These are phyloP conservation scores for Paraphoma chrysanthemicola DNA, from an alignment of 2,329 filamentous ascomycete genomes.

Conservation along the genomic window DNA sequence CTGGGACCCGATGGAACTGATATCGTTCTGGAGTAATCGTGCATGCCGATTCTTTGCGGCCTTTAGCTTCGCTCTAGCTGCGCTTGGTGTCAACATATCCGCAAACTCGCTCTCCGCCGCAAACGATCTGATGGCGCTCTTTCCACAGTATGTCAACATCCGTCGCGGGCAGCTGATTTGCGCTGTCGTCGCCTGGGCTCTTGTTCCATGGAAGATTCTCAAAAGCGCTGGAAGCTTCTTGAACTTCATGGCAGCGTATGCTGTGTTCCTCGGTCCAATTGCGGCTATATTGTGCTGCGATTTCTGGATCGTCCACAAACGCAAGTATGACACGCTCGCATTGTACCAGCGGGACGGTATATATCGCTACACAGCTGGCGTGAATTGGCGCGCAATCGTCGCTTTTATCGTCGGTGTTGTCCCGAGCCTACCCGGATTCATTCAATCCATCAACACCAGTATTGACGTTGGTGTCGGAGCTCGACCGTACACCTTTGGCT, in stretches of 20 bases:
- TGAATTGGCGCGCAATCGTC: conserved; percentile 66
- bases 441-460: conserved; percentile 49
- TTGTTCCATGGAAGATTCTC: conserved; percentile 57
- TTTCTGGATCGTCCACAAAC: conserved; percentile 63
- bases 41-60: conserved; percentile 51
- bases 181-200: conserved; percentile 52
- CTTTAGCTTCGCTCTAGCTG: conserved; percentile 56
- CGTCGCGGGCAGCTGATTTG: conserved; percentile 57
- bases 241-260: conserved; percentile 71
- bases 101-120: conserved; percentile 62
- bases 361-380: conserved; percentile 60
- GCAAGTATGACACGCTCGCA: conserved; percentile 59
- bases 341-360: conserved; percentile 59
- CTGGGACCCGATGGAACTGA: conserved; percentile 54
- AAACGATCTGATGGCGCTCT: conserved; percentile 61
- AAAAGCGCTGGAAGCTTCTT: conserved; percentile 51
- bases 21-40: conserved; percentile 47
- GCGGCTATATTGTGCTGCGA: conserved; percentile 67
- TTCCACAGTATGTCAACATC: conserved; percentile 62
- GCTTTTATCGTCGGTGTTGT: conserved; percentile 65
- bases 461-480: conserved; percentile 57
- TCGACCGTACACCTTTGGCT: conserved; percentile 69
- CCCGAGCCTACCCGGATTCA: conserved; percentile 65
- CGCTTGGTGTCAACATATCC: conserved; percentile 61
- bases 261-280: conserved; percentile 70